These are phyloP conservation scores for Hymenoscyphus linearis DNA, from an alignment of 2,329 filamentous ascomycete genomes.

Conservation along the genomic window DNA sequence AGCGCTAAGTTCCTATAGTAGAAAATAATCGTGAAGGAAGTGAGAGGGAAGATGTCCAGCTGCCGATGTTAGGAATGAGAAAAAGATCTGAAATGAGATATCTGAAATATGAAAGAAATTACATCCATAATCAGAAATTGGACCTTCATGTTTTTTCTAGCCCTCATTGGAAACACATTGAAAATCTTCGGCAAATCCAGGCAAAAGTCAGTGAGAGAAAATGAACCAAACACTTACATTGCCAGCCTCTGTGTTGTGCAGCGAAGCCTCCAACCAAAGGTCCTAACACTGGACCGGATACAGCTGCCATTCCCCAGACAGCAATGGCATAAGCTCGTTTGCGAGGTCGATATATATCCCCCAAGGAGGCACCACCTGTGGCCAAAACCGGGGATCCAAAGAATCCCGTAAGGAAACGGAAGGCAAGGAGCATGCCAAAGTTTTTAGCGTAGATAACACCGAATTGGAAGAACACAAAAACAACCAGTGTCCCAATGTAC, in stretches of 20 bases:
- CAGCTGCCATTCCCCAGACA: slow-evolving; percentile 2
- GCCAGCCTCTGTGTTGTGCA: slow-evolving; percentile 50
- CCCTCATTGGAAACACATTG: not conserved
- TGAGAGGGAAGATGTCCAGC: not conserved
- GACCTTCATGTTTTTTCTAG: too few relatives aligned
- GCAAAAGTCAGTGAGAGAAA: not conserved
- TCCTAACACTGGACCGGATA: not conserved
- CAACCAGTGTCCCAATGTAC: slow-evolving; percentile 60
- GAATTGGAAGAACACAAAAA: slow-evolving; percentile 46
- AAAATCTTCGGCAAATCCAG: not conserved
- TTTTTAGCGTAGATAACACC: slow-evolving; percentile 32
- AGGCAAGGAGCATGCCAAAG: slow-evolving; percentile 40
- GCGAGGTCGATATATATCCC: slow-evolving; percentile 35
- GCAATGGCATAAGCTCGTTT: slow-evolving; percentile 2
- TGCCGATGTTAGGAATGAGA: too few relatives aligned
- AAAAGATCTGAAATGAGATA: too few relatives aligned
- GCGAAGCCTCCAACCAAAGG: slow-evolving; percentile 52
- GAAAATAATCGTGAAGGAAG: not conserved
- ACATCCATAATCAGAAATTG: too few relatives aligned
- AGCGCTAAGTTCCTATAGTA: not conserved
- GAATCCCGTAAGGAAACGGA: slow-evolving; percentile 4
- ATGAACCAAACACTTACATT: slow-evolving; percentile 31
- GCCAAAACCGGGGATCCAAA: slow-evolving; percentile 26
- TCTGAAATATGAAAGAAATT: too few relatives aligned
- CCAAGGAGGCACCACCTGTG: slow-evolving; percentile 45